Conservation (phyloP, 306 rosid genomes). For the Arachis stenosperma region DNA sequence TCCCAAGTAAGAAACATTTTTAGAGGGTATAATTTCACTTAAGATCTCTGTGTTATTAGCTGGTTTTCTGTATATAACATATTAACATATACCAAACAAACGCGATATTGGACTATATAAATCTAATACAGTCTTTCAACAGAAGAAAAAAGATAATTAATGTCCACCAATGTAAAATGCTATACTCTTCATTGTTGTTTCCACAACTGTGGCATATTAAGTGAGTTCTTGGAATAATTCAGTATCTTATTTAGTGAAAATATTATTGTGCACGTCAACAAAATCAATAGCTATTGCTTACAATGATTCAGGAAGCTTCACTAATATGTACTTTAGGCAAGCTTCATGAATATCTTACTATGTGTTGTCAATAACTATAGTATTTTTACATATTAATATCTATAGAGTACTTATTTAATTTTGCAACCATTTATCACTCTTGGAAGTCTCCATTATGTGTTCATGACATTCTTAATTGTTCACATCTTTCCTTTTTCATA, state of each 20-base stretch:
- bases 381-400: constrained; percentile 8
- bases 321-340: constrained; percentile 13
- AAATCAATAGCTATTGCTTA: background rate
- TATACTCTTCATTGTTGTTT: constrained; percentile 27
- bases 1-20: constrained; percentile 61
- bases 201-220: constrained; percentile 25
- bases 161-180: constrained; percentile 18
- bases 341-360: constrained; percentile 21
- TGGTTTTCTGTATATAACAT: constrained; percentile 22
- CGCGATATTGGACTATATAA: constrained; percentile 1
- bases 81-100: constrained; percentile 7
- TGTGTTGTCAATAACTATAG: constrained; percentile 6
- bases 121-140: constrained; percentile 1
- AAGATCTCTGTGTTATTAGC: constrained; percentile 7
- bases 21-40: background rate
- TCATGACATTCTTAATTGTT: constrained; percentile 29
- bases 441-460: constrained; percentile 1
- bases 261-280: constrained; percentile 10
- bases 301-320: constrained; percentile 30
- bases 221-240: constrained; percentile 17
- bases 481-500: background rate
- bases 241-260: constrained; percentile 20
- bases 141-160: background rate
- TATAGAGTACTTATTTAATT: background rate
- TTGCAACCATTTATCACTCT: constrained; percentile 6